A percentile compares a stretch with the other conserved stretches of the same genome.
These are phyloP conservation scores for Paxillus involutus DNA, from an alignment of 768 basidiomycete species.

Conservation along the genomic window DNA sequence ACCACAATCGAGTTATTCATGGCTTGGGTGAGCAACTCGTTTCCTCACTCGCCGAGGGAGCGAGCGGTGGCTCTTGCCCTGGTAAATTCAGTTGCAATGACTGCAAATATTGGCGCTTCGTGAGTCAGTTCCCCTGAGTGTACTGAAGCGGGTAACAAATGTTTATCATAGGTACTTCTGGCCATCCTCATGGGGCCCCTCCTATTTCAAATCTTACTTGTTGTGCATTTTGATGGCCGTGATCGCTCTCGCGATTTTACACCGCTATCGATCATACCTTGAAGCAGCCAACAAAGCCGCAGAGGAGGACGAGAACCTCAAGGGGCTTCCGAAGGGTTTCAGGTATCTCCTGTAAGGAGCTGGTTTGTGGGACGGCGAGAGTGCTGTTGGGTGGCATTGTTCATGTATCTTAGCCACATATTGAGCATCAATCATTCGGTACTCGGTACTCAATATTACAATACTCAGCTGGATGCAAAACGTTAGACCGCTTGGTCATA, in stretches of 20 bases:
- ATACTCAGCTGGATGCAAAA: too few species aligned
- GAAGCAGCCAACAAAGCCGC: slow-evolving; percentile 36
- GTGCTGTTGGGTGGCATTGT: too few species aligned
- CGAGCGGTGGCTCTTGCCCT: slow-evolving; percentile 44
- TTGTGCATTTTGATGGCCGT: slow-evolving; percentile 64
- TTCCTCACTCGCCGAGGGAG: slow-evolving; percentile 77
- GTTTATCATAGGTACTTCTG: slow-evolving; percentile 49
- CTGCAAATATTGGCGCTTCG: slow-evolving; percentile 5
- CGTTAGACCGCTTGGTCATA: too few species aligned
- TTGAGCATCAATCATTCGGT: neutral
- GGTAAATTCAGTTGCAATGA: slow-evolving; percentile 1
- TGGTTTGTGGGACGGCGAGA: too few species aligned
- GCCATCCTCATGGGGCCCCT: slow-evolving; percentile 64
- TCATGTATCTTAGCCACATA: neutral
- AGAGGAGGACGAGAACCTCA: slow-evolving; percentile 37
- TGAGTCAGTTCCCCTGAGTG: slow-evolving; percentile 4
- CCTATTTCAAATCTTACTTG: slow-evolving; percentile 63
- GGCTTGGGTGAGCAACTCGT: slow-evolving; percentile 47
- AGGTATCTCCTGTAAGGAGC: slow-evolving; percentile 42
- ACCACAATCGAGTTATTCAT: slow-evolving; percentile 61
- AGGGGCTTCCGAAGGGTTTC: slow-evolving; percentile 34
- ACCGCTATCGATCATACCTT: slow-evolving; percentile 43
- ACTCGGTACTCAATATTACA: too few species aligned
- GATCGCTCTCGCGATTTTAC: slow-evolving; percentile 46
- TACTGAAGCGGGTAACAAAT: neutral